These are phyloP conservation scores for Fusarium subglutinans DNA, from an alignment of 2,329 filamentous ascomycete genomes.

Conservation along the genomic window DNA sequence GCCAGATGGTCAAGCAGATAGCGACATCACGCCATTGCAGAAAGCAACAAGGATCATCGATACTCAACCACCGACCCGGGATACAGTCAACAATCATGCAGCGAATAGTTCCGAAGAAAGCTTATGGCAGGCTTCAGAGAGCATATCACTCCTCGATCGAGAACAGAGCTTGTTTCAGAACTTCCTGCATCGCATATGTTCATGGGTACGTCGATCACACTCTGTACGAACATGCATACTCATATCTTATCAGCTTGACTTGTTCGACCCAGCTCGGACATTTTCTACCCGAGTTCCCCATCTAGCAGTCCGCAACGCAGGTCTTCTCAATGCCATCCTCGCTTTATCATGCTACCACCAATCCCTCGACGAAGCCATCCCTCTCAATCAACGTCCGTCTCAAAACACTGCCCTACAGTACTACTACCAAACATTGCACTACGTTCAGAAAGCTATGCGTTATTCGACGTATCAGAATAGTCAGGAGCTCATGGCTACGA, in stretches of 20 bases:
- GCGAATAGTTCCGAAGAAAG: slow-evolving; percentile 5
- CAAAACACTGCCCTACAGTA: slow-evolving; percentile 53
- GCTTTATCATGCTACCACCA: slow-evolving; percentile 55
- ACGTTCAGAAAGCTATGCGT: slow-evolving; percentile 67
- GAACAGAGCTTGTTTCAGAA: slow-evolving; percentile 39
- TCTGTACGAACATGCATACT: background rate
- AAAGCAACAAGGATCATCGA: slow-evolving; percentile 35
- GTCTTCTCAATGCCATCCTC: slow-evolving; percentile 66
- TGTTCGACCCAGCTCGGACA: slow-evolving; percentile 35
- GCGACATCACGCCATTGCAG: slow-evolving; percentile 23
- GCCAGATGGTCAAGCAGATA: background rate
- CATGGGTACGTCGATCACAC: slow-evolving; percentile 27
- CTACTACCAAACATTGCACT: slow-evolving; percentile 71
- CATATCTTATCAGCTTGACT: slow-evolving; percentile 19
- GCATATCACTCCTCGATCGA: slow-evolving; percentile 31
- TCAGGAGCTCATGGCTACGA: slow-evolving; percentile 66
- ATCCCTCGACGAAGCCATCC: slow-evolving; percentile 12
- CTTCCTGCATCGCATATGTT: slow-evolving; percentile 39
- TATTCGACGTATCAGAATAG: slow-evolving; percentile 67
- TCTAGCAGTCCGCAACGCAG: slow-evolving; percentile 54
- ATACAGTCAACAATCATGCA: background rate
- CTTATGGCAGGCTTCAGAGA: slow-evolving; percentile 36
- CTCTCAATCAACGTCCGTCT: background rate
- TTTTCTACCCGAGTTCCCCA: slow-evolving; percentile 37
- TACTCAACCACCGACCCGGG: background rate